Evolutionary conservation across 192 early-diverging fungal species (phyloP).

Genomic region (Backusella tarrabulga): DNA sequence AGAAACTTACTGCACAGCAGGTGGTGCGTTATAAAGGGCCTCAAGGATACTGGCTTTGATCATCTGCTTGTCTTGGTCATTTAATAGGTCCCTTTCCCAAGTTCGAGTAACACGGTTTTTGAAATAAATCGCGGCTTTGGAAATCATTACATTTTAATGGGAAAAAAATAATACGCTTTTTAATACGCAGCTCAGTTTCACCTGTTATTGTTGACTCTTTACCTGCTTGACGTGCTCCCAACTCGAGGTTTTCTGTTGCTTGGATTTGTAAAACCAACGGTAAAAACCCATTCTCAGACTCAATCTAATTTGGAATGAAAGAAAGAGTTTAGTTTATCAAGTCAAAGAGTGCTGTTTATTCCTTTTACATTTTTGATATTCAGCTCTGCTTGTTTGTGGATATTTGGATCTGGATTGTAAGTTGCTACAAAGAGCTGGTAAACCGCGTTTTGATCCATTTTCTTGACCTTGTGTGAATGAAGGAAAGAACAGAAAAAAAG

Average conservation of each 20-base stretch:
- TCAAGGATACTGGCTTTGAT: conserved; percentile 75
- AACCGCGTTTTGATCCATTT: conserved; percentile 58
- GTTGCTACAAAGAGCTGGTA: conserved; percentile 76
- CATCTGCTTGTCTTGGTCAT: conserved; percentile 64
- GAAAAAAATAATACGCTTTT: neutral
- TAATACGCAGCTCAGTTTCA: neutral
- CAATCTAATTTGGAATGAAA: conserved; percentile 28
- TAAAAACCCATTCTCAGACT: conserved; percentile 47
- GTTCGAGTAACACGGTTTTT: conserved; percentile 77
- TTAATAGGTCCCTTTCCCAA: conserved; percentile 60
- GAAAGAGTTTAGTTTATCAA: neutral
- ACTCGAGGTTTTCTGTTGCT: conserved; percentile 46
- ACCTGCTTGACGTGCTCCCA: conserved; percentile 60
- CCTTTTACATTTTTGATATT: conserved; percentile 67
- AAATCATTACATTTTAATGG: neutral
- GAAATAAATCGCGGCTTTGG: conserved; percentile 81
- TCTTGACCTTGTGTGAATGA: neutral
- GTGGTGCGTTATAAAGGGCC: conserved; percentile 64
- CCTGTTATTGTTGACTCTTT: neutral
- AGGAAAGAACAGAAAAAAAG: neutral
- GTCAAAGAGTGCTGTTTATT: neutral
- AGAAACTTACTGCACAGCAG: conserved; percentile 60
- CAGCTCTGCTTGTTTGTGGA: conserved; percentile 81
- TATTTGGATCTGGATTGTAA: conserved; percentile 72
- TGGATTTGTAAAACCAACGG: conserved; percentile 51